phyloP scores from a whole-genome alignment of 1,284 basidiomycete species.

The Malassezia sympodialis region DNA sequence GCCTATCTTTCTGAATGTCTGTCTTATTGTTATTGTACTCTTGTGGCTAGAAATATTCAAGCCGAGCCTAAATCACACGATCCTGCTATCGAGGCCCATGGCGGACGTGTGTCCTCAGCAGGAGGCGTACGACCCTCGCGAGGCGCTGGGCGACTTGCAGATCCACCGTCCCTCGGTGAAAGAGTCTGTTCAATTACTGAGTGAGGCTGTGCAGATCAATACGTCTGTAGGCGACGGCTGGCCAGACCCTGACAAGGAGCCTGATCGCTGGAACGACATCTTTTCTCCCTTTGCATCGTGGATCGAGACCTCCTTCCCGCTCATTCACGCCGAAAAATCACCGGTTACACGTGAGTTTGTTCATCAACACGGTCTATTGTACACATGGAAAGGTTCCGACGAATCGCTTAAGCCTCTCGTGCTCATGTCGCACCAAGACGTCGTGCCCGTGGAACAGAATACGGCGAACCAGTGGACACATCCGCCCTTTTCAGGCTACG shows the following conservation, averaged over 20 bases:
- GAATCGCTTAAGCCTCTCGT: constrained; percentile 58
- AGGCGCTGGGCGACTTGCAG: not conserved
- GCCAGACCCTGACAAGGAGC: constrained; percentile 23
- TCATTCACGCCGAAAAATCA: constrained; percentile 22
- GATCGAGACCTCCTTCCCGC: constrained; percentile 26
- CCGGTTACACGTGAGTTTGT: constrained; percentile 47
- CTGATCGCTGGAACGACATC: constrained; percentile 21
- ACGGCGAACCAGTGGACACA: constrained; percentile 52
- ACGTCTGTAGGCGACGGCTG: constrained; percentile 33
- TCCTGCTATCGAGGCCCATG: not conserved
- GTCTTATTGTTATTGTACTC: not conserved
- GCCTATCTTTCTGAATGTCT: not conserved
- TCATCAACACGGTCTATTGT: constrained; percentile 60
- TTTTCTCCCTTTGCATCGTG: constrained; percentile 30
- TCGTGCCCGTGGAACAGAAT: constrained; percentile 53
- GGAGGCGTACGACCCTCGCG: constrained; percentile 5
- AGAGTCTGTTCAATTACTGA: constrained; percentile 17
- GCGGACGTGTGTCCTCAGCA: constrained; percentile 11
- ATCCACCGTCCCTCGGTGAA: not conserved
- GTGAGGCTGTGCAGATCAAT: constrained; percentile 33
- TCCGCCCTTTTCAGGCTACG: constrained; percentile 52
- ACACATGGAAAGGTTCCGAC: constrained; percentile 58
- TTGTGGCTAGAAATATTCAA: not conserved
- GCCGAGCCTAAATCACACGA: not conserved
- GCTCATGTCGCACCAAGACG: constrained; percentile 54